Base-by-base conservation (phyloP, 2,329 filamentous ascomycete species). In the Fusarium nygamai region DNA sequence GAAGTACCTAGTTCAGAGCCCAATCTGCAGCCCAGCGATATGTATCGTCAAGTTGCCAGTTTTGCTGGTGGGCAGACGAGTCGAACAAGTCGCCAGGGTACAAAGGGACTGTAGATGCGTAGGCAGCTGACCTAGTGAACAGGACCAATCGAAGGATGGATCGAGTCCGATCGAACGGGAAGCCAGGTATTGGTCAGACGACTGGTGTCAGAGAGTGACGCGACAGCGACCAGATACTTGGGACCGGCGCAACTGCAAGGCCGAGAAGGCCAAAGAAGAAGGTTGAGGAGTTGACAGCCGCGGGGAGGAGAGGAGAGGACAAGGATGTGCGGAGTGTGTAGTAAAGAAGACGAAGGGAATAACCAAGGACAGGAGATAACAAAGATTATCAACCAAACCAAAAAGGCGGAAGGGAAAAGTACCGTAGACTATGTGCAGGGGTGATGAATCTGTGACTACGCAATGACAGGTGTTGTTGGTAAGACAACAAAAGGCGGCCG, bases 71-170 rank as follows among this genome's bases (percentile, higher is more conserved):
- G 71, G 67, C 60, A 77, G 71, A 76, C 66, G 51, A 64, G 61
- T 74, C 50, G 58, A 64, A 60, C 58, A 65, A 67, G 64, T 62
- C 72, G 67, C 66, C 71, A 73, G 74, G 67, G 58, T 76, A 69
- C 58, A 46, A 64, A 62, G 68, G 57, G 66, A 67, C 38, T 39
- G 74, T 67, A 68, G 61, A 66, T 58, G 69, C 44, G 72, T 43
- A 69, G 73, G 57, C 72, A 78, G 76, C 66, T 78, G 72, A 74
- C 72, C 69, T 61, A 66, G 43, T 44, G 57, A 66, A 68, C 58
- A 53, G 63, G 50, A 50, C 71, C 70, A 75, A 72, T 67, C 53
- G 74, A 71, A 65, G 57, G 67, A 64, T 71, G 60, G 73, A 73
- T 74, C 67, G 65, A 58, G 47, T 50, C 53, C 19, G 66, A 64